Conservation (phyloP, 2,329 filamentous ascomycete genomes). For the Myriosclerotinia duriaeana region DNA sequence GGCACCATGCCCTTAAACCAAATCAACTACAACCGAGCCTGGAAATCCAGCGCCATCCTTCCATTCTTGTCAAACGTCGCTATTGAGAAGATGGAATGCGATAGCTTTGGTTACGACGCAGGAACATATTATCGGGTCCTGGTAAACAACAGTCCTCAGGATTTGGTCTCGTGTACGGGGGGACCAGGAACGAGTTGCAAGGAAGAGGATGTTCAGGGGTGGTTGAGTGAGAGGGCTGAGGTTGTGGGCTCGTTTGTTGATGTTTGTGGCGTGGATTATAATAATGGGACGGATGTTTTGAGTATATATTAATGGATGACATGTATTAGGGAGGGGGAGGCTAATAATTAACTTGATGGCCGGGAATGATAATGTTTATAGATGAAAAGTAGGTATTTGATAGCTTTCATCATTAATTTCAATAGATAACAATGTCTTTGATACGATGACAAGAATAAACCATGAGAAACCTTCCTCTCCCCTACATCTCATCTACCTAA, state of each 20-base stretch:
- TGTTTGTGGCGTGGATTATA: slow-evolving; percentile 42
- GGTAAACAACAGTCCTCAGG: slow-evolving; percentile 52
- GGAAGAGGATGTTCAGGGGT: slow-evolving; percentile 25
- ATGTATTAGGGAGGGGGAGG: neutral
- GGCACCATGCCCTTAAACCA: slow-evolving; percentile 50
- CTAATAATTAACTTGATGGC: neutral
- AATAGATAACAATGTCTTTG: too few species aligned
- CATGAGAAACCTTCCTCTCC: too few species aligned
- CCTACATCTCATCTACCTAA: too few species aligned
- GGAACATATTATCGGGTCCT: slow-evolving; percentile 51
- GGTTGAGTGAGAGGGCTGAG: slow-evolving; percentile 35
- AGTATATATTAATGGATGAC: slow-evolving; percentile 29
- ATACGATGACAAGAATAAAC: too few species aligned
- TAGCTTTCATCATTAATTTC: too few species aligned
- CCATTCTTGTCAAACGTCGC: slow-evolving; percentile 55
- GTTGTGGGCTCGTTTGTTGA: slow-evolving; percentile 46
- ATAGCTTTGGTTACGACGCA: slow-evolving; percentile 48
- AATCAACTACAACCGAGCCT: slow-evolving; percentile 51
- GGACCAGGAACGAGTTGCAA: slow-evolving; percentile 50
- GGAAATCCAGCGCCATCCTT: slow-evolving; percentile 53
- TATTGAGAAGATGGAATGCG: slow-evolving; percentile 53
- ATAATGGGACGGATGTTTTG: slow-evolving; percentile 34
- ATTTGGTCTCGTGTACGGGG: slow-evolving; percentile 48
- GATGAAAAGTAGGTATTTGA: neutral
- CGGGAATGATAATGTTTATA: neutral